phyloP scores from a whole-genome alignment of 2,329 filamentous ascomycete species.

The Stachybotrys chlorohalonatus region DNA sequence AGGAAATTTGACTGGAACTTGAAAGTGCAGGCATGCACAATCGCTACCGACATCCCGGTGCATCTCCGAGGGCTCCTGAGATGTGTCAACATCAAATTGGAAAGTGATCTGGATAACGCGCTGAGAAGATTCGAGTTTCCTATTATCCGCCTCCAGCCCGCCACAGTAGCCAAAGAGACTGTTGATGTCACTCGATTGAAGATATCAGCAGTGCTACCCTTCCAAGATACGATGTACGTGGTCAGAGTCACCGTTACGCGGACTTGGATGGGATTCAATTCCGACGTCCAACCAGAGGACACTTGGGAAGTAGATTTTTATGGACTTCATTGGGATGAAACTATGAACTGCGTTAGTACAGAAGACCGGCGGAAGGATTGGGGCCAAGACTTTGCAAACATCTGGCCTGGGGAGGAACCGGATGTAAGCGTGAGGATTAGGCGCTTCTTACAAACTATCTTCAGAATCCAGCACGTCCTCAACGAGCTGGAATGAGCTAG shows the following conservation, averaged over 20 bases:
- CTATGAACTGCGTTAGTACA: constrained; percentile 16
- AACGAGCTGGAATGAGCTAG: constrained; percentile 4
- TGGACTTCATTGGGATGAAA: constrained; percentile 27
- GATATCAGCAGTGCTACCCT: constrained; percentile 17
- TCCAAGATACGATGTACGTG: constrained; percentile 19
- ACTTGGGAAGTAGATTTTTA: constrained; percentile 23
- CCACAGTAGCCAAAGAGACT: neutral
- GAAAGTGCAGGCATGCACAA: constrained; percentile 16
- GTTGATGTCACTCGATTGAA: constrained; percentile 13
- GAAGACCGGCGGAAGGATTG: constrained; percentile 18
- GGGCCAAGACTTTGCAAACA: constrained; percentile 16
- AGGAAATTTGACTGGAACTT: constrained; percentile 26
- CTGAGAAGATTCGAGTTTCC: constrained; percentile 6
- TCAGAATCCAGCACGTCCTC: constrained; percentile 20
- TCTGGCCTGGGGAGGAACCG: constrained; percentile 21
- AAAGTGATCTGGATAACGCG: neutral
- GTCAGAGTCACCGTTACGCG: constrained; percentile 22
- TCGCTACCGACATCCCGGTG: constrained; percentile 7
- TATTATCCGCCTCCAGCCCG: constrained; percentile 5
- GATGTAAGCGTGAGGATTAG: constrained; percentile 16
- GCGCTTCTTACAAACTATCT: constrained; percentile 19
- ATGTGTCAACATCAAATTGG: constrained; percentile 9
- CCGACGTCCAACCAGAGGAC: constrained; percentile 8
- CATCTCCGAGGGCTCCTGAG: constrained; percentile 10
- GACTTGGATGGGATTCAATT: constrained; percentile 13